These are phyloP conservation scores for Aspergillus sergii DNA, from an alignment of 2,329 filamentous ascomycete species.

Conservation along the genomic window DNA sequence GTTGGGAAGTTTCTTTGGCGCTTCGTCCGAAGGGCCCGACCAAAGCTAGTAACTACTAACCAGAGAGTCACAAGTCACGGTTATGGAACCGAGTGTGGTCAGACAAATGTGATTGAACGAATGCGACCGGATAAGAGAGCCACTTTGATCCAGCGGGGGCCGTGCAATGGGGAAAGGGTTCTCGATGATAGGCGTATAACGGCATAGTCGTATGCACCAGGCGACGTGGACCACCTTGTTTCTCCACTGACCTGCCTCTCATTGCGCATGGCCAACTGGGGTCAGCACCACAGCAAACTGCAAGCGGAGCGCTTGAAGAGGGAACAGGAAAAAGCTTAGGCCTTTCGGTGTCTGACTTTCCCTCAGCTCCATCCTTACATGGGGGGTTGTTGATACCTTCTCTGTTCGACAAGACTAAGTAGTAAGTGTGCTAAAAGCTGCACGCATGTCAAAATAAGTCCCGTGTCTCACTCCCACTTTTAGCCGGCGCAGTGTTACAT, in stretches of 20 bases:
- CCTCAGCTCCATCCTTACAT: not conserved
- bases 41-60: not conserved
- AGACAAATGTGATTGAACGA: constrained; percentile 26
- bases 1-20: constrained; percentile 1
- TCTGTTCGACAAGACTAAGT: not conserved
- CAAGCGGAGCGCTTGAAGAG: not conserved
- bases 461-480: not conserved
- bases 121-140: constrained; percentile 10
- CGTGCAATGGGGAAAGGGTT: constrained; percentile 13
- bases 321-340: not conserved
- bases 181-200: constrained; percentile 10
- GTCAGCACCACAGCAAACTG: not conserved
- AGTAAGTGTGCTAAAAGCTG: not conserved
- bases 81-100: constrained; percentile 12
- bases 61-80: not conserved
- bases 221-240: not conserved
- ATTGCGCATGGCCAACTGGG: constrained; percentile 1
- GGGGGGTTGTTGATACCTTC: not conserved
- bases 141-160: constrained; percentile 20
- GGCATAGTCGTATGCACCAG: not conserved
- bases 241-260: constrained; percentile 2
- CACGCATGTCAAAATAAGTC: not conserved
- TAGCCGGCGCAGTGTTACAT: constrained; percentile 2
- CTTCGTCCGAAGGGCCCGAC: not conserved
- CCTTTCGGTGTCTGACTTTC: not conserved